Evolutionary conservation across 2,329 filamentous ascomycete species (phyloP).

Genomic region (Microdochium paspali): DNA sequence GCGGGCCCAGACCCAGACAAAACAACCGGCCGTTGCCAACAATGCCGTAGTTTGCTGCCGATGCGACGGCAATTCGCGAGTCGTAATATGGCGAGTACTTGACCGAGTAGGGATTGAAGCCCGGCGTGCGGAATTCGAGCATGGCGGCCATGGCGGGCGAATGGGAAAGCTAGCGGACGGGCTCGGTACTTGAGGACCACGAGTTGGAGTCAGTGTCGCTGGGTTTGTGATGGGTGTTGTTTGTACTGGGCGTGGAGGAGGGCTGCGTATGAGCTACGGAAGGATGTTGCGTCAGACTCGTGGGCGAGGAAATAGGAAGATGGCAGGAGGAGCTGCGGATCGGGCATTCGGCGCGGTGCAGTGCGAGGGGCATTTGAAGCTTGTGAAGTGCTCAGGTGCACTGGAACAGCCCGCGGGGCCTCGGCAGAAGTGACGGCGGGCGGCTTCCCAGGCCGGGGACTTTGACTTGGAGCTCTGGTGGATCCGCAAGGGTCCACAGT

Average conservation of each 20-base stretch:
- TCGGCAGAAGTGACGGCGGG: neutral
- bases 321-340: too few relatives aligned
- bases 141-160: slow-evolving; percentile 42
- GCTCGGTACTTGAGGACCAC: too few relatives aligned
- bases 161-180: neutral
- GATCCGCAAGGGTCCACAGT: neutral
- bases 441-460: neutral
- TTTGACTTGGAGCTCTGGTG: too few relatives aligned
- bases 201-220: neutral
- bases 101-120: slow-evolving; percentile 92
- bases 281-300: too few relatives aligned
- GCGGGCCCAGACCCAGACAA: slow-evolving; percentile 70
- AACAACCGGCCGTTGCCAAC: slow-evolving; percentile 92
- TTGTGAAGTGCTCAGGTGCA: too few relatives aligned
- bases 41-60: slow-evolving; percentile 91
- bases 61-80: slow-evolving; percentile 80
- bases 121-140: slow-evolving; percentile 89
- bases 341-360: neutral
- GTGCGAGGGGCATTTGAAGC: neutral
- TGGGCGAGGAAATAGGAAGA: too few relatives aligned
- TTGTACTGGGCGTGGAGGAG: too few relatives aligned
- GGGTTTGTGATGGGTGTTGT: too few relatives aligned
- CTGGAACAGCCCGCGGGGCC: neutral
- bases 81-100: slow-evolving; percentile 99
- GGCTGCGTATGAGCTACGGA: neutral